Base-by-base conservation (phyloP, 345 rosid species). In the Eucalyptus tenuipes region DNA sequence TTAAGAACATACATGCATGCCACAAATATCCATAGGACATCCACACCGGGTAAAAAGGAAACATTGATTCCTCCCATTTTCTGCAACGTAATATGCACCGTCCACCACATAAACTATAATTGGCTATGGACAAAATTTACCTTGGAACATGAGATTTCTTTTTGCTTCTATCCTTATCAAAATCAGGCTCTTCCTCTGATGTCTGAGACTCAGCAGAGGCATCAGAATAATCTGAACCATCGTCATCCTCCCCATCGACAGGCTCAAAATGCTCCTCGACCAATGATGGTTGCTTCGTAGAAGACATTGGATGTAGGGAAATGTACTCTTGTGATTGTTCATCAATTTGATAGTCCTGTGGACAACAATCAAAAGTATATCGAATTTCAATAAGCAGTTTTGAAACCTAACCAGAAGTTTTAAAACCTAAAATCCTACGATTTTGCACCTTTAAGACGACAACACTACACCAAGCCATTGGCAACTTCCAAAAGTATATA, bases 211-310 rank as follows among this genome's bases (percentile, higher is more conserved):
- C 92, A 31, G 88, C 91, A 29, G 93, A 93, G 52, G 88, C 93
- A 93, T 94, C 98, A n/a, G 97, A 92, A 89, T 94, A 96, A 88
- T 95, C 94, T 27, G 80, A 84, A 88, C 89, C 88, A 91, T 87
- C 90, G 53, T 94, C 93, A 40, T 94, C 96, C 87, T 93, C 96
- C 88, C 91, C 93, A 31, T 93, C 95, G 18, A 93, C 93, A 87
- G 95, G 95, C 89, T 96, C 96, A 91, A 97, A 97, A 92, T 97
- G 97, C 87, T 97, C 99, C 85, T 95, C 95, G 85, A 97, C 87
- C 91, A 96, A 87, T 86, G 96, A 93, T 14, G 95, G 91, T 88
- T 92, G 96, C 90, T 92, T 95, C 89, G 91, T 91, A 44, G 98
- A 61, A 86, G 93, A 91, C 94, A 97, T 52, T 42, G 99, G 99